Conservation (phyloP, 2,329 filamentous ascomycete species). For the Metarhizium anisopliae region DNA sequence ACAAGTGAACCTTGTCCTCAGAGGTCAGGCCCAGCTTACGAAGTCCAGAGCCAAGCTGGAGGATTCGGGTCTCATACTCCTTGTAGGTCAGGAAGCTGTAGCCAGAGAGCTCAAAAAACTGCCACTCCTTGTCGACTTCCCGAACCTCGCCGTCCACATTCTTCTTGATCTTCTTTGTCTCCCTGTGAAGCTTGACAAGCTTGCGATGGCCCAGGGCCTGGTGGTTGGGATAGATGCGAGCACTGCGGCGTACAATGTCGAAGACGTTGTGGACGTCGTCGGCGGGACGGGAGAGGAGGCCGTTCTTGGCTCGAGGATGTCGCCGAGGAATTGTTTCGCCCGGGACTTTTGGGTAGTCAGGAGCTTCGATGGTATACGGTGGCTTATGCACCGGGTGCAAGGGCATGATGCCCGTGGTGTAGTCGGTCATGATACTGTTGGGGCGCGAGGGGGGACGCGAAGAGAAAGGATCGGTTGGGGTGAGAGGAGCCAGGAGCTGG, state of each 20-base stretch:
- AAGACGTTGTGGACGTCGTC: constrained; percentile 68
- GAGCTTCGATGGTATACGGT: constrained; percentile 66
- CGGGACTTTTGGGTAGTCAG: constrained; percentile 57
- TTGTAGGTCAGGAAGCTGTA: constrained; percentile 72
- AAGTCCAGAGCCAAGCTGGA: constrained; percentile 64
- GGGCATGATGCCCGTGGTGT: constrained; percentile 37
- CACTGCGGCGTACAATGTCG: constrained; percentile 66
- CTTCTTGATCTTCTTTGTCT: constrained; percentile 87
- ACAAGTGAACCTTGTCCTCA: constrained; percentile 67
- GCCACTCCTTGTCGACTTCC: constrained; percentile 85
- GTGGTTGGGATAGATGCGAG: constrained; percentile 52
- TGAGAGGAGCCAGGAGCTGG: background rate
- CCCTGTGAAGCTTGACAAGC: constrained; percentile 68
- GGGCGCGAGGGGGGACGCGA: background rate
- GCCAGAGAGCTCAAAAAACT: constrained; percentile 73
- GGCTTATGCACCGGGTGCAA: constrained; percentile 55
- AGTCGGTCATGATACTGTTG: constrained; percentile 16
- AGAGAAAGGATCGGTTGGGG: background rate
- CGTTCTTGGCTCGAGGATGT: constrained; percentile 61
- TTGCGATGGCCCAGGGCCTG: constrained; percentile 62
- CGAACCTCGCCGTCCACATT: constrained; percentile 69
- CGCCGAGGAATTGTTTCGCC: constrained; percentile 82
- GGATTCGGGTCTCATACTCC: constrained; percentile 64
- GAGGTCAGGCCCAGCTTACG: constrained; percentile 63
- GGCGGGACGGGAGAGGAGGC: constrained; percentile 55